Evolutionary conservation across 2,329 filamentous ascomycete genomes (phyloP).

Genomic region (Phialophora chinensis): DNA sequence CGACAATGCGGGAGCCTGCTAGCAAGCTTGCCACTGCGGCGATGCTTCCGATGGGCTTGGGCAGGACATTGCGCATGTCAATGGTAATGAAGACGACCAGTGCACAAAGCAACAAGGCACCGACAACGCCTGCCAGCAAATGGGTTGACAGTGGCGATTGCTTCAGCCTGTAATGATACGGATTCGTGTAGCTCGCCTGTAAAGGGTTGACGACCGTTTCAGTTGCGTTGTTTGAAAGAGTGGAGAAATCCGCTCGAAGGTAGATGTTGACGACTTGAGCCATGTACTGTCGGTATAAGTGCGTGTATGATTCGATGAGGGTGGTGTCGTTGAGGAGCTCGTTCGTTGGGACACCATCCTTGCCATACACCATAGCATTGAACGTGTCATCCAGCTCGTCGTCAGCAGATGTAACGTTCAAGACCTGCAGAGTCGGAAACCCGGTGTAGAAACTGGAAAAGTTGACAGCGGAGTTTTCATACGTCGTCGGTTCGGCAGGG

Average conservation of each 20-base stretch:
- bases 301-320: slow-evolving; percentile 27
- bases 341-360: slow-evolving; percentile 29
- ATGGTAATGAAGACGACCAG: slow-evolving; percentile 28
- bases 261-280: slow-evolving; percentile 26
- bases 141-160: slow-evolving; percentile 30
- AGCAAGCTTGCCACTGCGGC: slow-evolving; percentile 33
- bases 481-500: slow-evolving; percentile 13
- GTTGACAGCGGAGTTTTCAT: slow-evolving; percentile 21
- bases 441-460: slow-evolving; percentile 23
- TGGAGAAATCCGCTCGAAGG: slow-evolving; percentile 27
- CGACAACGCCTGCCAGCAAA: slow-evolving; percentile 31
- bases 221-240: slow-evolving; percentile 30
- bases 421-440: slow-evolving; percentile 19
- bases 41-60: slow-evolving; percentile 32
- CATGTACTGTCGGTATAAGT: slow-evolving; percentile 33
- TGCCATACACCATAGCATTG: slow-evolving; percentile 33
- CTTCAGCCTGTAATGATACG: slow-evolving; percentile 23
- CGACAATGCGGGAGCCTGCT: slow-evolving; percentile 31
- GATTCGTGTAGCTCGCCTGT: slow-evolving; percentile 23
- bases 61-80: slow-evolving; percentile 33
- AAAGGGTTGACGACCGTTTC: slow-evolving; percentile 29
- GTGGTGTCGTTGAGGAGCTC: slow-evolving; percentile 26
- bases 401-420: slow-evolving; percentile 24
- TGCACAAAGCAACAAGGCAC: slow-evolving; percentile 29
- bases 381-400: slow-evolving; percentile 26